Evolutionary conservation across 352 stramenopile species (phyloP), one percentile per base, ranked within the genome.

Genomic region (Phytophthora macrochlamydospora): DNA sequence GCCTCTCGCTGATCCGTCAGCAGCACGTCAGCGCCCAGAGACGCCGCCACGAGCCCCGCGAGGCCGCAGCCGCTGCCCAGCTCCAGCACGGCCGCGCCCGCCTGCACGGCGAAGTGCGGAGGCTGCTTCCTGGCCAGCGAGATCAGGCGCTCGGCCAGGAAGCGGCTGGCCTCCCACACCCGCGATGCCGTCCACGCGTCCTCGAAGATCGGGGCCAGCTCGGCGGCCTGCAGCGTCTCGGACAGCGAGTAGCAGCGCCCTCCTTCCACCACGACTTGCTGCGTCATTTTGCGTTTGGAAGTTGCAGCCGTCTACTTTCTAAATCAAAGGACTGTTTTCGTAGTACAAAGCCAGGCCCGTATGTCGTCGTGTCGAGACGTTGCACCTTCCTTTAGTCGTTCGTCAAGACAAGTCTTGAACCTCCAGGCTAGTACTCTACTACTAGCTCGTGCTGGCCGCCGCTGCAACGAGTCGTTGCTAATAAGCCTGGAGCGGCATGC

Each of bases 101-200:
- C 56, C 2, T 37, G 28, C 12, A 81, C 64, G 32, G 69, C 32
- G 29, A 80, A 76, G 12, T 38, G 12, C 24, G 45, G 35, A 11
- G 59, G 50, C 44, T 58, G 62, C 30, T 58, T 56, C 2, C 45
- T 52, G 2, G 73, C 65, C 50, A 89, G 80, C 4, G 49, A 53
- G 48, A 87, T 73, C 40, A 95, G 84, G 38, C 80, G 65, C 14
- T 89, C 67, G 3, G 84, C 70, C 14, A 95, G 63, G 66, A 92
- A 95, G 49, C 73, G 60, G 51, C 84, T 93, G 13, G 85, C 80
- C 31, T 81, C 69, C 18, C 18, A 24, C 31, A 94, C 85, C 28
- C 78, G 81, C 24, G 84, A 93, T 0, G 84, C 85, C 5, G 85
- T 95, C 87, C 87, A 95, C 4, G 84, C 83, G 56, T 95, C 87